These are phyloP conservation scores for Capsaspora owczarzaki DNA, from an alignment of 78 protist genomes.

Conservation along the genomic window DNA sequence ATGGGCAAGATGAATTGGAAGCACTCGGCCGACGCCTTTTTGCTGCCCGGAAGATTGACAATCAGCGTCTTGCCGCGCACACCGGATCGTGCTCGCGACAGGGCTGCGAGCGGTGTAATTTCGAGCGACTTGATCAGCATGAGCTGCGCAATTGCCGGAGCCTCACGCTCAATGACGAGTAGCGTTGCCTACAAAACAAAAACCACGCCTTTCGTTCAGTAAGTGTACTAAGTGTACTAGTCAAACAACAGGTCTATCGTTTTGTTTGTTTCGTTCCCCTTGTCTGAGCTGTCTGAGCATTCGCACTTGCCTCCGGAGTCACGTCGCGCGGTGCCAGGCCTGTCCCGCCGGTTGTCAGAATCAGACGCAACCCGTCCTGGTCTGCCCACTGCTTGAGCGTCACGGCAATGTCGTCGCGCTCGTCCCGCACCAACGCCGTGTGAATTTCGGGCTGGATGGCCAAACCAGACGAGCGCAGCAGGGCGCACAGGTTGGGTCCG, in stretches of 20 bases:
- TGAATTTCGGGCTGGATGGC: too few relatives aligned
- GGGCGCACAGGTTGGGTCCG: too few relatives aligned
- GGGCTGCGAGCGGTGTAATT: conserved; percentile 9
- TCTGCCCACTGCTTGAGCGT: background rate
- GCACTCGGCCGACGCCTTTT: conserved; percentile 21
- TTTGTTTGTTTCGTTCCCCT: too few relatives aligned
- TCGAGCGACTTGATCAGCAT: background rate
- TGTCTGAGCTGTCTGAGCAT: too few relatives aligned
- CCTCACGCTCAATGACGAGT: conserved; percentile 5
- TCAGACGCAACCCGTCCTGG: background rate
- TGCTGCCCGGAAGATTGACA: conserved; percentile 21
- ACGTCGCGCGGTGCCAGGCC: conserved; percentile 26
- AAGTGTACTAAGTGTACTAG: too few relatives aligned
- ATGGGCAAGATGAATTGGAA: background rate
- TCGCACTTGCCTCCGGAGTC: conserved; percentile 35
- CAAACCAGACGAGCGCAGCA: too few relatives aligned
- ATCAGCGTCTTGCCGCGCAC: conserved; percentile 2
- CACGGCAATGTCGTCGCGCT: background rate
- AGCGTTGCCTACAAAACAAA: background rate
- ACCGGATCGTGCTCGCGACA: conserved; percentile 27
- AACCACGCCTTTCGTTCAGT: background rate
- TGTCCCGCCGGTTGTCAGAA: conserved; percentile 34
- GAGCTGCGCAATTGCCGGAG: background rate
- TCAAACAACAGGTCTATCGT: too few relatives aligned
- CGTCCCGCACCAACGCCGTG: too few relatives aligned